Base-by-base conservation (phyloP, 108 stramenopile genomes). In the Pseudonitzschia delicatissima region DNA sequence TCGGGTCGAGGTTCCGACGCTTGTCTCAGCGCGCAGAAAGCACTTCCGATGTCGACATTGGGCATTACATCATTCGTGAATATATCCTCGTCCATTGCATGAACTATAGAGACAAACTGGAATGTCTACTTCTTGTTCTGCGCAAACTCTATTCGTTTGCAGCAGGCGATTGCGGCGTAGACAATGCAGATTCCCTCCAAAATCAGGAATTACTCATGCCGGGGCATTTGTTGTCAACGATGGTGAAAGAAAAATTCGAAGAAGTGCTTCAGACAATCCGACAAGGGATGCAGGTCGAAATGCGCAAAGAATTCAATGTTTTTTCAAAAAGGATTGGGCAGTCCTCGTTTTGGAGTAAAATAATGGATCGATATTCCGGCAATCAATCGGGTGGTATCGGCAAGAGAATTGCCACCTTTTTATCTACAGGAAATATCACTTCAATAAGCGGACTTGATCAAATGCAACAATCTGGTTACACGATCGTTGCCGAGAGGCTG, bases 381-480 rank as follows among this genome's bases (percentile, higher is more conserved):
- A 85, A 80, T 64, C 61, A 82, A 4, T 87, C 86, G 9, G 87
- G 91, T 37, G 89, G 86, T 2, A 79, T 93, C 40, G 91, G 96
- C 37, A 88, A 92, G 65, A 96, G 96, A 60, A 89, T 98, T n/a
- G 81, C 83, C 26, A 90, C 88, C 42, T 93, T 98, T 59, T 69
- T 99, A 36, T 90, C 92, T 11, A 98, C 98, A 7, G 99, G 99
- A 17, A 99, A 98, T 64, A 81, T 99, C 34, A 75, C 93, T 49
- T 94, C 94, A 21, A 74, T 88, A 0, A 86, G 89, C 6, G 99
- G 99, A 18, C 64, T 99, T 18, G 99, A 99, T 74, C 85, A 98
- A 23, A 98, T 97, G 97, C 96, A 99, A 85, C 90, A 92, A 4
- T 88, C 94, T 26, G 99, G 99, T 29, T 98, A 96, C 77, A 98